Conservation (phyloP, 192 early-diverging fungal species). For the Gryganskiella cystojenkinii region DNA sequence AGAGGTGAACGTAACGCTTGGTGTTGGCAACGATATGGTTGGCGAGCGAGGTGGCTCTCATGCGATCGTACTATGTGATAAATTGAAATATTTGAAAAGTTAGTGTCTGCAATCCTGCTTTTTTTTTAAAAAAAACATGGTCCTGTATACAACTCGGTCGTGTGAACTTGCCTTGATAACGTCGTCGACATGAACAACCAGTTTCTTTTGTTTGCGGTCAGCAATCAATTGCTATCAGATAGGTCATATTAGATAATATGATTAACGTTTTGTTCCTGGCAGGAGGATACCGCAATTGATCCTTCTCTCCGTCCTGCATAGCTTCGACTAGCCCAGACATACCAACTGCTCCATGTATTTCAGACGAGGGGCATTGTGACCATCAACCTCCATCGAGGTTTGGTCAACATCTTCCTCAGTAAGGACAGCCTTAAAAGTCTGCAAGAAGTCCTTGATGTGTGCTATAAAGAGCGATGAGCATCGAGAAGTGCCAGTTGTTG, state of each 20-base stretch:
- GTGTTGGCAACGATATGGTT: slow-evolving; percentile 85
- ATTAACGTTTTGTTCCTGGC: not conserved
- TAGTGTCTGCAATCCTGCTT: not conserved
- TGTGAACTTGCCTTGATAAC: slow-evolving; percentile 63
- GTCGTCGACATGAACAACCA: slow-evolving; percentile 77
- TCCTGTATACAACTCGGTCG: too few species aligned
- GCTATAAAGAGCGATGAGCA: slow-evolving; percentile 1
- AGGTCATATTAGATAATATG: not conserved
- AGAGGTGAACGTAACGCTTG: slow-evolving; percentile 85
- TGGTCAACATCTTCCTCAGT: slow-evolving; percentile 48
- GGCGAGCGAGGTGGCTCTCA: slow-evolving; percentile 55
- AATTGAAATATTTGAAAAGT: slow-evolving; percentile 36
- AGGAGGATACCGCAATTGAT: too few species aligned
- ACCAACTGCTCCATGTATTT: slow-evolving; percentile 51
- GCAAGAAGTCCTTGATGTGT: slow-evolving; percentile 50
- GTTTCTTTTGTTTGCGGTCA: slow-evolving; percentile 66
- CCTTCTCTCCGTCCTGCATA: too few species aligned
- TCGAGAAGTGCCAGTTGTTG: not conserved
- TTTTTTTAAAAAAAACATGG: not conserved
- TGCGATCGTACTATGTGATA: slow-evolving; percentile 38
- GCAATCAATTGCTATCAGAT: slow-evolving; percentile 68
- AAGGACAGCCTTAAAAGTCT: slow-evolving; percentile 47
- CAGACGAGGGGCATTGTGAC: slow-evolving; percentile 24
- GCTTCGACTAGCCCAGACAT: not conserved
- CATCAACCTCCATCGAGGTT: slow-evolving; percentile 39